Evolutionary conservation across 139 green algal species (phyloP).

Genomic region (Chlamydomonas eustigma): DNA sequence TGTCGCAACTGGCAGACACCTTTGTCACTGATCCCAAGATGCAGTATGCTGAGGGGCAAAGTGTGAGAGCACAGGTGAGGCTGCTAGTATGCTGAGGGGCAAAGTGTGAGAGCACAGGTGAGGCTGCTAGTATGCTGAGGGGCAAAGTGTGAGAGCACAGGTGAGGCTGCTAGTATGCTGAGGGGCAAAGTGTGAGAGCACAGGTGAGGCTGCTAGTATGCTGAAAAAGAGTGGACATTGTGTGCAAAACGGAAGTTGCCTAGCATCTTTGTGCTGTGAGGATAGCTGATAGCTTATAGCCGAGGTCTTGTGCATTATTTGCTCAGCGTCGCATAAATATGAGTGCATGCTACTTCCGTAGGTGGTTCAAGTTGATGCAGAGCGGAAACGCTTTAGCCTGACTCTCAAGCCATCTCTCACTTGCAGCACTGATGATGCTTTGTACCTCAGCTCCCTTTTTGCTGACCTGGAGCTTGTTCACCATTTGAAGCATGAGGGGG

Average conservation of each 20-base stretch:
- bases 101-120: background rate
- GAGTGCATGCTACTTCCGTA: background rate
- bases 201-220: no score
- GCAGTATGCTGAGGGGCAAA: conserved; percentile 67
- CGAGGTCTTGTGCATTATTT: no score
- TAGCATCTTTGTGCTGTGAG: no score
- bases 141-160: background rate
- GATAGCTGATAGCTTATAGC: no score
- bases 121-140: background rate
- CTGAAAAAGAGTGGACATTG: no score
- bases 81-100: background rate
- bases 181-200: no score
- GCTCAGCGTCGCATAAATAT: no score
- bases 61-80: conserved; percentile 50
- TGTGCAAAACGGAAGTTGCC: no score
- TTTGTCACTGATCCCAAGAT: conserved; percentile 68
- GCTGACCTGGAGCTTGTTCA: background rate
- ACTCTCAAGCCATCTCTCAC: conserved; percentile 60
- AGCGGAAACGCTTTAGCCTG: conserved; percentile 40
- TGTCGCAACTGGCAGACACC: conserved; percentile 72
- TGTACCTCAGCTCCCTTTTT: conserved; percentile 12
- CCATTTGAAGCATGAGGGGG: conserved; percentile 4
- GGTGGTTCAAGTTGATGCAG: conserved; percentile 26
- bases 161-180: no score
- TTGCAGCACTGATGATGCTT: conserved; percentile 1